Conservation (phyloP, 805 yeast species). For the Starmerella vaccinii region DNA sequence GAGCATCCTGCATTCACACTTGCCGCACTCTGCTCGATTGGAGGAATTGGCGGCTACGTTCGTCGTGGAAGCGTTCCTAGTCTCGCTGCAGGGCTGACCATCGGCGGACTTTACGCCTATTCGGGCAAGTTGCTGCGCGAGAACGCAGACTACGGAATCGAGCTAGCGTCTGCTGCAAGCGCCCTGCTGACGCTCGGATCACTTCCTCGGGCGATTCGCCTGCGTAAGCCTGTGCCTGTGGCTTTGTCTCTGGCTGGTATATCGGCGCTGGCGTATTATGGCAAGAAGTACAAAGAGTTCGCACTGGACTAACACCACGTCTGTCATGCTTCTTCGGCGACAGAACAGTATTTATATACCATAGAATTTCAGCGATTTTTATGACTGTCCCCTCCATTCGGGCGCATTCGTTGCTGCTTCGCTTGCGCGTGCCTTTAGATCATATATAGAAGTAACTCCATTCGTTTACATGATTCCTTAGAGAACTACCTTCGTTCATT, state of each 20-base stretch:
- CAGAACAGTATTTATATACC: neutral
- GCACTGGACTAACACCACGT: slow-evolving; percentile 29
- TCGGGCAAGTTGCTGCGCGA: slow-evolving; percentile 56
- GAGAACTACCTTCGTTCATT: too few relatives aligned
- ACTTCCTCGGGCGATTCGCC: slow-evolving; percentile 53
- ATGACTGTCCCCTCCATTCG: too few relatives aligned
- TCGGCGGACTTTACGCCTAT: slow-evolving; percentile 32
- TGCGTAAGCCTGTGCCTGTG: slow-evolving; percentile 67
- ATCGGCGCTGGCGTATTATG: slow-evolving; percentile 56
- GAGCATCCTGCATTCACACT: slow-evolving; percentile 72
- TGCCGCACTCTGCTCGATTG: slow-evolving; percentile 56
- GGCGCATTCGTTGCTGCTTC: too few relatives aligned
- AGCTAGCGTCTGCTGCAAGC: slow-evolving; percentile 66
- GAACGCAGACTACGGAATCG: slow-evolving; percentile 72
- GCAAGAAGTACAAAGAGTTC: slow-evolving; percentile 64
- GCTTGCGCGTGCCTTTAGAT: too few relatives aligned
- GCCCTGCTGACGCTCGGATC: slow-evolving; percentile 59
- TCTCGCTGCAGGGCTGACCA: slow-evolving; percentile 56
- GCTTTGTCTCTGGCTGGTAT: slow-evolving; percentile 54
- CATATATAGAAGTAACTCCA: too few relatives aligned
- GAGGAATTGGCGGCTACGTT: slow-evolving; percentile 60
- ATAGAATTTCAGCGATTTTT: neutral
- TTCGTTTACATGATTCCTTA: too few relatives aligned
- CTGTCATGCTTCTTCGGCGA: neutral
- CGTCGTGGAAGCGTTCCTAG: slow-evolving; percentile 72